Evolutionary conservation across 768 basidiomycete genomes (phyloP).

Genomic region (Leccinum subgranulosum): DNA sequence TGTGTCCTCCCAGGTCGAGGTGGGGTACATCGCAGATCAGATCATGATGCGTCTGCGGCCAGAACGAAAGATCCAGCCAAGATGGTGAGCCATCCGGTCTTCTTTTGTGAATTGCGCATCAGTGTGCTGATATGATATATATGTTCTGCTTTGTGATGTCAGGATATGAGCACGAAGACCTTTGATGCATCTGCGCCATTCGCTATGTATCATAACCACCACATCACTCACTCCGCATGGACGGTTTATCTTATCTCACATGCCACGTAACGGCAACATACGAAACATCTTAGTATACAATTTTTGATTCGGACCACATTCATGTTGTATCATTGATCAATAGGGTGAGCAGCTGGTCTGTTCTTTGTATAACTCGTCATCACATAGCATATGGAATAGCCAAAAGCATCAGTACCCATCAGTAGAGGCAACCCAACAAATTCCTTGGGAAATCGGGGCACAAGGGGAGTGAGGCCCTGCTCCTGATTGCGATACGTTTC

Average conservation of each 20-base stretch:
- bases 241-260: slow-evolving; percentile 9
- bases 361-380: not conserved
- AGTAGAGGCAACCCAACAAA: not conserved
- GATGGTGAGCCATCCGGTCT: slow-evolving; percentile 23
- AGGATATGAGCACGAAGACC: not conserved
- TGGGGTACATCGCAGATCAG: slow-evolving; percentile 32
- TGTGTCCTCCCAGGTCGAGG: slow-evolving; percentile 28
- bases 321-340: slow-evolving; percentile 10
- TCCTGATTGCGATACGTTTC: not conserved
- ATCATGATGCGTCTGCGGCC: slow-evolving; percentile 35
- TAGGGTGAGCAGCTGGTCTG: slow-evolving; percentile 18
- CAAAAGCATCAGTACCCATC: not conserved
- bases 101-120: not conserved
- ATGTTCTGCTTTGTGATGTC: not conserved
- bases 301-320: slow-evolving; percentile 11
- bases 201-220: slow-evolving; percentile 5
- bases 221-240: not conserved
- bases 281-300: slow-evolving; percentile 19
- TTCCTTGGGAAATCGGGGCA: not conserved
- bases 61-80: slow-evolving; percentile 30
- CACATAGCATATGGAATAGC: not conserved
- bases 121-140: no score
- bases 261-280: not conserved
- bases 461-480: not conserved
- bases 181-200: not conserved